phyloP scores from a whole-genome alignment of 805 yeast species.

The Yamadazyma ubonensis region DNA sequence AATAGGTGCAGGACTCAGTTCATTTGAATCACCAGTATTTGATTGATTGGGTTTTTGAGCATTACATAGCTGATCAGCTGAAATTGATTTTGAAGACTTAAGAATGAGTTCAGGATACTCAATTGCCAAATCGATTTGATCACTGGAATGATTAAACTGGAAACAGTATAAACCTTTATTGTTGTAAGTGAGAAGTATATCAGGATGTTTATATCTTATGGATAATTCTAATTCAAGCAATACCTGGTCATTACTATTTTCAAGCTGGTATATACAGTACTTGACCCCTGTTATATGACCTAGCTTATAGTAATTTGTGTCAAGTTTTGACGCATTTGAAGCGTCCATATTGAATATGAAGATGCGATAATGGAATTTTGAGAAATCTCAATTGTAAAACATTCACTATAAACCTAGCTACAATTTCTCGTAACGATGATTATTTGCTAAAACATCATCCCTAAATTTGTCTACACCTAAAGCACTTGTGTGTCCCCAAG shows the following conservation, averaged over 20 bases:
- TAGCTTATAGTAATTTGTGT: slow-evolving; percentile 41
- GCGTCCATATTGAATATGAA: slow-evolving; percentile 10
- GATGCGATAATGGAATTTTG: background rate
- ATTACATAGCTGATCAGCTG: slow-evolving; percentile 27
- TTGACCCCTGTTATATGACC: slow-evolving; percentile 34
- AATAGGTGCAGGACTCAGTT: slow-evolving; percentile 2
- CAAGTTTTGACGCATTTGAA: slow-evolving; percentile 24
- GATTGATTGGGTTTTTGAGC: slow-evolving; percentile 23
- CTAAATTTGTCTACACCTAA: slow-evolving; percentile 30
- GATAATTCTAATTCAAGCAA: slow-evolving; percentile 39
- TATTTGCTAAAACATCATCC: slow-evolving; percentile 26
- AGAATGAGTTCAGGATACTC: slow-evolving; percentile 26
- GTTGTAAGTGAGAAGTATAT: slow-evolving; percentile 40
- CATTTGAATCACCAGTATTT: slow-evolving; percentile 1
- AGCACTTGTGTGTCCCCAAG: slow-evolving; percentile 38
- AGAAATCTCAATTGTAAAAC: background rate
- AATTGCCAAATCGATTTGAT: slow-evolving; percentile 16
- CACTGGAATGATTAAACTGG: slow-evolving; percentile 26
- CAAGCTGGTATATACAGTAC: slow-evolving; percentile 30
- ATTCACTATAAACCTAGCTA: background rate
- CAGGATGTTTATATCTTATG: slow-evolving; percentile 36
- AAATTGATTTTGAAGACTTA: slow-evolving; percentile 22
- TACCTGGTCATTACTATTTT: slow-evolving; percentile 34
- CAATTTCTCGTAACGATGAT: slow-evolving; percentile 21
- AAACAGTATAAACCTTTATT: slow-evolving; percentile 40